Conservation (phyloP, 306 rosid species). For the Prosopis cineraria region DNA sequence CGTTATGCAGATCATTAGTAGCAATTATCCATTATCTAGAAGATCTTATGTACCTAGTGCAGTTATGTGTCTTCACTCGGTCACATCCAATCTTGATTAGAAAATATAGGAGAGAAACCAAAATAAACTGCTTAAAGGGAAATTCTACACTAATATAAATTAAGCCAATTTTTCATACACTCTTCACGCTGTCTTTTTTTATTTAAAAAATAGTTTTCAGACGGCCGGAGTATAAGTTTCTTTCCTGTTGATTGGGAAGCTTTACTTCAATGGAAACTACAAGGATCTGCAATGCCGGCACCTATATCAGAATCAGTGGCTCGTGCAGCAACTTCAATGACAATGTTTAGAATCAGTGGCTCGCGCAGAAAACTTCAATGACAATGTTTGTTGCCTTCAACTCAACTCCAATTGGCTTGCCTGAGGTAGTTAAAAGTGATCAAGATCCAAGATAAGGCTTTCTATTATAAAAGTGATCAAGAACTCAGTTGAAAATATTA, state of each 20-base stretch:
- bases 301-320: background rate
- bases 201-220: background rate
- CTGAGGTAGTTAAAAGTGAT: background rate
- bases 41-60: background rate
- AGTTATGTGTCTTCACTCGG: background rate
- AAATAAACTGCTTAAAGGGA: background rate
- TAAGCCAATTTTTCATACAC: background rate
- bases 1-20: background rate
- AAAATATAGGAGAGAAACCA: background rate
- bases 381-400: background rate
- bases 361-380: background rate
- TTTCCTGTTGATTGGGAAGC: background rate
- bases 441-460: background rate
- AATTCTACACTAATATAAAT: background rate
- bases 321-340: background rate
- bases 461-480: background rate
- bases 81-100: constrained; percentile 1
- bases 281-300: background rate
- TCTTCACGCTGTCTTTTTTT: background rate
- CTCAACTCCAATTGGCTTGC: background rate
- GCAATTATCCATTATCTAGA: background rate
- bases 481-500: background rate
- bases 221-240: background rate
- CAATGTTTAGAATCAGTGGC: no score
- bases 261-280: background rate